Conservation (phyloP, 345 rosid species). For the Euphorbia tirucalli region DNA sequence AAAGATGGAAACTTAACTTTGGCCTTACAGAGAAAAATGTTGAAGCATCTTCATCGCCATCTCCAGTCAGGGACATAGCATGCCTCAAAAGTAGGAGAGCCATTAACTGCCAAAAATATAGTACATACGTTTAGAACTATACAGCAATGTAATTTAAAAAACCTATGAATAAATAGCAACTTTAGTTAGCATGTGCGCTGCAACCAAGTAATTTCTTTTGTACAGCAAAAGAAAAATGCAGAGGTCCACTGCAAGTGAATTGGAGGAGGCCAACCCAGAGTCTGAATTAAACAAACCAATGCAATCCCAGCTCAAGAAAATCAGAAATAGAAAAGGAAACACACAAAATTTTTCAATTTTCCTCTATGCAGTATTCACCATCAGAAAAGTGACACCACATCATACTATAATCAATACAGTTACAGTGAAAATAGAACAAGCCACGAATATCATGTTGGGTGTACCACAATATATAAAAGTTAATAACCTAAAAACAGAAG, state of each 20-base stretch:
- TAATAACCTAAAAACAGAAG: not conserved
- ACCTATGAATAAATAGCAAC: not conserved
- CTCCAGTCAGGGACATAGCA: slow-evolving; percentile 32
- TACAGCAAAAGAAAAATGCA: not conserved
- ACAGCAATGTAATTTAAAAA: not conserved
- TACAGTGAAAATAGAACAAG: too few species aligned
- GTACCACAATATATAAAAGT: not conserved
- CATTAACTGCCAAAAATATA: slow-evolving; percentile 20
- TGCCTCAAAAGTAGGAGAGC: slow-evolving; percentile 36
- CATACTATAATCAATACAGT: not conserved
- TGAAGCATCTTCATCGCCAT: slow-evolving; percentile 33
- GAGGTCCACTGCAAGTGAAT: too few species aligned
- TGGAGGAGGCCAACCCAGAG: too few species aligned
- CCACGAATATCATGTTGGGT: not conserved
- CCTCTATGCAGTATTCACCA: too few species aligned
- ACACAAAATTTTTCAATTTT: too few species aligned
- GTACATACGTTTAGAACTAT: not conserved
- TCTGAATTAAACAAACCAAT: too few species aligned
- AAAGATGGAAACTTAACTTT: not conserved
- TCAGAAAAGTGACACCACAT: not conserved
- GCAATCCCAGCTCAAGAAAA: too few species aligned
- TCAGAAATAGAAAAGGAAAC: too few species aligned
- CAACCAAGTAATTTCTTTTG: not conserved
- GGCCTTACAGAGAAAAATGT: slow-evolving; percentile 30
- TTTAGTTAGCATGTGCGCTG: too few species aligned